Evolutionary conservation across 2,329 filamentous ascomycete genomes (phyloP).

Genomic region (Sporothrix brasiliensis): DNA sequence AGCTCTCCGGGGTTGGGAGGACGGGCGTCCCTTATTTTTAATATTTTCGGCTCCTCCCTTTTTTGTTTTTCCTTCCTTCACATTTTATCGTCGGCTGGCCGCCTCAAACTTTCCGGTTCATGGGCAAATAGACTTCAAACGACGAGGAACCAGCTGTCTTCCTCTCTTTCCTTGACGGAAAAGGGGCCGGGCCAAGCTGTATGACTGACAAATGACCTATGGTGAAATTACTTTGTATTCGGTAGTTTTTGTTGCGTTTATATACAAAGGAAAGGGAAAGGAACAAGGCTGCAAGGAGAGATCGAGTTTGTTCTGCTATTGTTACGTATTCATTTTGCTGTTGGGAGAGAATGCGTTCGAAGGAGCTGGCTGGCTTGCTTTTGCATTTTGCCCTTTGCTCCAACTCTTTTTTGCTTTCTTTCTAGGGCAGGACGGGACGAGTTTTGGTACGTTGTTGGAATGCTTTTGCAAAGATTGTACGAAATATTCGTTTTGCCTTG

Average conservation of each 20-base stretch:
- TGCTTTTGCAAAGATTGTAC: constrained; percentile 25
- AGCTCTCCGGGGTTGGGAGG: background rate
- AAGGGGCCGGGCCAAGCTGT: constrained; percentile 29
- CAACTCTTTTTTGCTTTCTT: background rate
- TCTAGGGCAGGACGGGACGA: background rate
- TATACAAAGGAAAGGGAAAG: constrained; percentile 22
- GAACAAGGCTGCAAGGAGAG: background rate
- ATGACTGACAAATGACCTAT: constrained; percentile 35
- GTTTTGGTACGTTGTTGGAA: background rate
- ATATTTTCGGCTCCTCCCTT: constrained; percentile 2
- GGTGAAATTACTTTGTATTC: constrained; percentile 23
- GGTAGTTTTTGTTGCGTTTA: constrained; percentile 5
- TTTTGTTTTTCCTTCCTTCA: background rate
- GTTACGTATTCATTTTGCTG: constrained; percentile 6
- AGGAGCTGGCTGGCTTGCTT: background rate
- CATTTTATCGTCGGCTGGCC: constrained; percentile 33
- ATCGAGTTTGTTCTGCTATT: background rate
- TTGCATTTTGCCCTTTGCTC: background rate
- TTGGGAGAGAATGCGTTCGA: background rate
- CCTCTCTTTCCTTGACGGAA: constrained; percentile 32
- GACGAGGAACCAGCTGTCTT: constrained; percentile 32
- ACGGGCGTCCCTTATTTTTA: background rate
- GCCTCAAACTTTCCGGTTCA: constrained; percentile 29
- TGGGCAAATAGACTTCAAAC: constrained; percentile 33
- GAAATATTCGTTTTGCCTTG: constrained; percentile 9